Base-by-base conservation (phyloP, 1,139 yeast species). In the Suzukiozyma palmioleophila region DNA sequence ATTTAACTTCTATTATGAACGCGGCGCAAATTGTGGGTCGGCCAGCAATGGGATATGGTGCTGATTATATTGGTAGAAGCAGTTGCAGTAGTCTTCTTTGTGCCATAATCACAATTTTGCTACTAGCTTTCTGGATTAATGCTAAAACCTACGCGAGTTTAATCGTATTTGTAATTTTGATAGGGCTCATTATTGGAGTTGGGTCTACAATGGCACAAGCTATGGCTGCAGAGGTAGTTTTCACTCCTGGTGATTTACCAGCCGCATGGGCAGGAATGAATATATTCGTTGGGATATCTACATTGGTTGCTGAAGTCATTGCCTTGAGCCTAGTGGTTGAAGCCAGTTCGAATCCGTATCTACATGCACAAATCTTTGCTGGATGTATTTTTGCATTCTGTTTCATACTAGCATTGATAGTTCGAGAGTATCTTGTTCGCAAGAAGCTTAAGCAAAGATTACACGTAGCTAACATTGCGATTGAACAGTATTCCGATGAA, bases 11-110 rank as follows among this genome's bases (percentile, higher is more conserved):
- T 0, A 56, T 81, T 7, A 62, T 83, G 49, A 81, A 79, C 54
- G 79, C 77, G 3, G 81, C 81, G 1, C 89, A 83, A 56, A 60
- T 71, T 3, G 46, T 84, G 11, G 92, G 92, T 0, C 67, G 92
- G 48, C 90, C 90, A 1, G 29, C 60, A 1, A 64, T 81, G 56
- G 92, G 94, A 0, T 43, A 64, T 4, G 30, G 73, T 5, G 81
- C 82, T 22, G 92, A 84, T 53, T 59, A 48, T 26, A 56, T 66
- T 35, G 92, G 94, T 1, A 64, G 88, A 43, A 60, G 70, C 33
- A 83, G 81, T 54, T 61, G 73, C 26, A 67, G 82, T 0, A 49
- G 64, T 10, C 35, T 50, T 9, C 49, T 64, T 3, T 59, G 74
- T 37, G 32, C 63, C 3, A 41, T 61, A 3, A 52, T 67, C 27